These are phyloP conservation scores for Acaromyces ingoldii DNA, from an alignment of 1,284 basidiomycete species.

Conservation along the genomic window DNA sequence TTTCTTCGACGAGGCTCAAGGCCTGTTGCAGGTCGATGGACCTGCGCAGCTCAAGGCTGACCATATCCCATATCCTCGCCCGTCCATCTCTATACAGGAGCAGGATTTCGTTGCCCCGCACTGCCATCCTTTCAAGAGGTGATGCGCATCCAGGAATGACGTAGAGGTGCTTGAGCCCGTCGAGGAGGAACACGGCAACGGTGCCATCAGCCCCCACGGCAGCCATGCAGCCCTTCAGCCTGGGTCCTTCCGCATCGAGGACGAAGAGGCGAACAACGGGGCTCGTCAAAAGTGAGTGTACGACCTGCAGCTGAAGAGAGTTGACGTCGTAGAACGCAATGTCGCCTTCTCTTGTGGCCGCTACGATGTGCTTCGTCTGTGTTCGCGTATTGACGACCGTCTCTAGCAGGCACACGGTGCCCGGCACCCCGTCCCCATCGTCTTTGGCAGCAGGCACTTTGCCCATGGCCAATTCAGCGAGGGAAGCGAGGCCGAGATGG, in stretches of 20 bases:
- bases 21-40: constrained; percentile 73
- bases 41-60: constrained; percentile 75
- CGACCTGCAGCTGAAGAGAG: not conserved
- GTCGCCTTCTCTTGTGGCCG: constrained; percentile 32
- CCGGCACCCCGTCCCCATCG: constrained; percentile 11
- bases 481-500: constrained; percentile 7
- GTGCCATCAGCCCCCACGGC: constrained; percentile 75
- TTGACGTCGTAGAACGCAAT: constrained; percentile 21
- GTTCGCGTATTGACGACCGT: constrained; percentile 22
- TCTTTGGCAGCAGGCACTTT: constrained; percentile 3
- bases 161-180: constrained; percentile 61
- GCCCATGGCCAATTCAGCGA: constrained; percentile 8
- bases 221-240: constrained; percentile 66
- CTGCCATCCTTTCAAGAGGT: constrained; percentile 63
- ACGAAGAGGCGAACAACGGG: not conserved
- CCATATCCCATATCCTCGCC: constrained; percentile 82
- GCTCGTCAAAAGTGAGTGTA: constrained; percentile 1
- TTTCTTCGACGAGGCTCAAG: constrained; percentile 64
- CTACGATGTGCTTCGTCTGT: constrained; percentile 21
- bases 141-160: constrained; percentile 66
- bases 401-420: constrained; percentile 17
- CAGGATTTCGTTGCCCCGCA: constrained; percentile 68
- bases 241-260: constrained; percentile 16
- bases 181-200: constrained; percentile 70
- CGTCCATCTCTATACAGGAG: constrained; percentile 71